Conservation (phyloP, 2,329 filamentous ascomycete species). For the Fusarium tuaranense region DNA sequence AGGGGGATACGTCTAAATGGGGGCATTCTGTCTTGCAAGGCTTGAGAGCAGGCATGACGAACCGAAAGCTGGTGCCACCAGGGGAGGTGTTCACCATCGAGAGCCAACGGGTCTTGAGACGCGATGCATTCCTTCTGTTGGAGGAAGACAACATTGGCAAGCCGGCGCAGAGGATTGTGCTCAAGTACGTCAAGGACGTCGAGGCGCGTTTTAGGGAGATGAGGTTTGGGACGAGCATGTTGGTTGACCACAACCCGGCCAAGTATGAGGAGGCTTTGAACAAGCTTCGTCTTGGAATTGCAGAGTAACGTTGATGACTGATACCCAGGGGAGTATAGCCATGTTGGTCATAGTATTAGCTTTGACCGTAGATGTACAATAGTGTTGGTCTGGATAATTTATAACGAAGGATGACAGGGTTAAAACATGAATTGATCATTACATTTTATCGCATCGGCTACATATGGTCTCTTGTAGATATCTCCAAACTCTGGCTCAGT, state of each 20-base stretch:
- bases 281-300: conserved; percentile 65
- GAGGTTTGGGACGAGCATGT: conserved; percentile 77
- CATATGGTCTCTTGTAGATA: background rate
- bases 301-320: conserved; percentile 39
- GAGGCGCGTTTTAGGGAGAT: conserved; percentile 78
- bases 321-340: conserved; percentile 6
- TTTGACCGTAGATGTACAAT: background rate
- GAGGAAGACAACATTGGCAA: conserved; percentile 66
- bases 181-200: conserved; percentile 79
- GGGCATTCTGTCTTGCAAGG: conserved; percentile 74
- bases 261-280: conserved; percentile 78
- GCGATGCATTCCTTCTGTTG: conserved; percentile 69
- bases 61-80: conserved; percentile 77
- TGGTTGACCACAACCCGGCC: conserved; percentile 80
- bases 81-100: conserved; percentile 82
- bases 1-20: conserved; percentile 75
- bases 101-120: conserved; percentile 73
- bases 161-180: conserved; percentile 75
- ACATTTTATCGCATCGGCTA: background rate
- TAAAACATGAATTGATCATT: background rate
- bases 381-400: background rate
- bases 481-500: conserved; percentile 25
- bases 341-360: background rate
- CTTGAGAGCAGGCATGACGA: conserved; percentile 75
- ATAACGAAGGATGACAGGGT: background rate